These are phyloP conservation scores for Vaucheria bursata DNA, from an alignment of 352 stramenopile species.

Conservation along the genomic window DNA sequence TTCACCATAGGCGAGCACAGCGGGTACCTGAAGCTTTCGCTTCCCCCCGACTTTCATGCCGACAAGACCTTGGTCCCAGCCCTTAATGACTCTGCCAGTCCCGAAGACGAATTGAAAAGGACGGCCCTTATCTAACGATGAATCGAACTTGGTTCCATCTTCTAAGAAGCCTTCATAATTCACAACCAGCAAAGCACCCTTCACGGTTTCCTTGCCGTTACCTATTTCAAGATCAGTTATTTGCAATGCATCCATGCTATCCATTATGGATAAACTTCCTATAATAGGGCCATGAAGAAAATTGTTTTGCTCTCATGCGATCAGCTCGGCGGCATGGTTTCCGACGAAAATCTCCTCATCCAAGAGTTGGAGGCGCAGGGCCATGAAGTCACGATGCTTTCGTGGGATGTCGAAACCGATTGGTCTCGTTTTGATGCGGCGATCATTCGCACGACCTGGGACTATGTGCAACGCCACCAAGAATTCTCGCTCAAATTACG, in stretches of 20 bases:
- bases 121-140: slow-evolving; percentile 32
- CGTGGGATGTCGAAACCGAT: too few species aligned
- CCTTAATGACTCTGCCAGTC: slow-evolving; percentile 55
- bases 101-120: slow-evolving; percentile 57
- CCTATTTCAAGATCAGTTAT: background rate
- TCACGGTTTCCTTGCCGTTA: background rate
- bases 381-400: too few species aligned
- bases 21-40: slow-evolving; percentile 36
- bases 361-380: too few species aligned
- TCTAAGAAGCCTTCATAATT: slow-evolving; percentile 79
- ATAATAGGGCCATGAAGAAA: too few species aligned
- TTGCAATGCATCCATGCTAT: background rate
- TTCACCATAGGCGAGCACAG: slow-evolving; percentile 52
- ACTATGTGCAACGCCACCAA: too few species aligned
- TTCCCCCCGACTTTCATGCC: slow-evolving; percentile 51
- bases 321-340: too few species aligned
- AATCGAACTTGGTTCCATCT: slow-evolving; percentile 81
- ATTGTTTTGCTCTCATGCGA: too few species aligned
- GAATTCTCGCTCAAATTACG: too few species aligned
- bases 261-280: too few species aligned
- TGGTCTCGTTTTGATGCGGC: too few species aligned
- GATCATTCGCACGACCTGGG: too few species aligned
- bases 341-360: too few species aligned
- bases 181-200: background rate
- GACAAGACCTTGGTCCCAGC: slow-evolving; percentile 52